These are phyloP conservation scores for Desmodesmus armatus DNA, from an alignment of 139 green algal genomes.

Conservation along the genomic window DNA sequence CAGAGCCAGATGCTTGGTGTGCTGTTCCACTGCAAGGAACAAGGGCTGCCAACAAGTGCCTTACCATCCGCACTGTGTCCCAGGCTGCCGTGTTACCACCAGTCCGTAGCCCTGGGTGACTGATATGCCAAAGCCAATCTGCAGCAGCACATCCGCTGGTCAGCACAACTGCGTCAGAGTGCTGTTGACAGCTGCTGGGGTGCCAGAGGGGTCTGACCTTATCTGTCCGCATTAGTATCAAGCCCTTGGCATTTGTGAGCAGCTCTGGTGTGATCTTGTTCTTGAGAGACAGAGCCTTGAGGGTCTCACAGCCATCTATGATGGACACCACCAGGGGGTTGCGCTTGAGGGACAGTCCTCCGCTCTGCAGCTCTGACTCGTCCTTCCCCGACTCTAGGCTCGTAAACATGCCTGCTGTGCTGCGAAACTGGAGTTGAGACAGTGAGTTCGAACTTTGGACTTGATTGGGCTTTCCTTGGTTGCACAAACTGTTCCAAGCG, in stretches of 20 bases:
- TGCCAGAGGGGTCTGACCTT: slow-evolving; percentile 63
- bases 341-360: slow-evolving; percentile 45
- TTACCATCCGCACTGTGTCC: slow-evolving; percentile 57
- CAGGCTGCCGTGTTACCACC: slow-evolving; percentile 48
- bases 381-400: slow-evolving; percentile 36
- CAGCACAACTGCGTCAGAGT: no score
- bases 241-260: slow-evolving; percentile 47
- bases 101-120: slow-evolving; percentile 69
- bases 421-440: no score
- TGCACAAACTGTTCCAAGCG: no score
- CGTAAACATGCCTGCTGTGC: no score
- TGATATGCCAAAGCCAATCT: slow-evolving; percentile 71
- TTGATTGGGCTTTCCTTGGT: no score
- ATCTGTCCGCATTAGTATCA: slow-evolving; percentile 64
- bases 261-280: slow-evolving; percentile 45
- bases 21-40: neutral
- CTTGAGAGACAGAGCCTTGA: slow-evolving; percentile 54
- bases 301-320: slow-evolving; percentile 61
- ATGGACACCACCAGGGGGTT: slow-evolving; percentile 67
- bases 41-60: neutral
- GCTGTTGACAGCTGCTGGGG: no score
- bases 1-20: neutral
- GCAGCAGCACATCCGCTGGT: slow-evolving; percentile 16
- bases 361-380: slow-evolving; percentile 5
- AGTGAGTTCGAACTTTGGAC: no score